These are phyloP conservation scores for Hymenoscyphus scutula DNA, from an alignment of 2,329 filamentous ascomycete genomes.

Conservation along the genomic window DNA sequence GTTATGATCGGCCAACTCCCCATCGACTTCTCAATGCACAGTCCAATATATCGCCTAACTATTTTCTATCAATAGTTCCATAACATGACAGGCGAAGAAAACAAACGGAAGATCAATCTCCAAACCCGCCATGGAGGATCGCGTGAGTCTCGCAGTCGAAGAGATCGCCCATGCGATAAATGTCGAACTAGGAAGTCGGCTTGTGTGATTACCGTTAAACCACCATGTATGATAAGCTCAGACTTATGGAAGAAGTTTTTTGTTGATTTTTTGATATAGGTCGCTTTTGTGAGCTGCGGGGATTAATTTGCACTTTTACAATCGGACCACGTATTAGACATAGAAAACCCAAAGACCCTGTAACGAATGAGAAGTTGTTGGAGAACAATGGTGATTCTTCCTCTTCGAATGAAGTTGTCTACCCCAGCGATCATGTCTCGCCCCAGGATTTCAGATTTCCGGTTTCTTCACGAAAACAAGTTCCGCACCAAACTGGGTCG, in stretches of 20 bases:
- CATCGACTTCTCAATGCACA: too few relatives aligned
- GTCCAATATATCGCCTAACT: constrained; percentile 8
- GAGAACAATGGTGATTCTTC: constrained; percentile 9
- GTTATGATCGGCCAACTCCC: constrained; percentile 14
- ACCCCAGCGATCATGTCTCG: constrained; percentile 6
- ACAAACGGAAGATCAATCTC: constrained; percentile 41
- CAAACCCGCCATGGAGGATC: constrained; percentile 44
- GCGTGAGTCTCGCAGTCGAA: constrained; percentile 43
- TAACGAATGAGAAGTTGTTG: neutral
- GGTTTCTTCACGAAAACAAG: constrained; percentile 5
- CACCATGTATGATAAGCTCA: constrained; percentile 41
- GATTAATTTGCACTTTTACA: constrained; percentile 29
- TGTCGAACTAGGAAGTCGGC: constrained; percentile 47
- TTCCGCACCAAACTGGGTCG: neutral
- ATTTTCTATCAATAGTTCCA: neutral
- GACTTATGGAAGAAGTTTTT: neutral
- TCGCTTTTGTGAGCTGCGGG: constrained; percentile 31
- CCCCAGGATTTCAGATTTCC: constrained; percentile 19
- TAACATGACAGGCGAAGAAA: constrained; percentile 11
- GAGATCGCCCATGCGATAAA: constrained; percentile 47
- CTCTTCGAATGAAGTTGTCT: neutral
- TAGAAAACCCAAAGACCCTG: constrained; percentile 10
- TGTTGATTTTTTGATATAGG: constrained; percentile 22
- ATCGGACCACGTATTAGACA: constrained; percentile 22
- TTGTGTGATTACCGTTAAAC: constrained; percentile 45